Percentiles rank a stretch among this genome's conserved stretches.
Conservation (phyloP, 306 rosid genomes). For the Corylus avellana region DNA sequence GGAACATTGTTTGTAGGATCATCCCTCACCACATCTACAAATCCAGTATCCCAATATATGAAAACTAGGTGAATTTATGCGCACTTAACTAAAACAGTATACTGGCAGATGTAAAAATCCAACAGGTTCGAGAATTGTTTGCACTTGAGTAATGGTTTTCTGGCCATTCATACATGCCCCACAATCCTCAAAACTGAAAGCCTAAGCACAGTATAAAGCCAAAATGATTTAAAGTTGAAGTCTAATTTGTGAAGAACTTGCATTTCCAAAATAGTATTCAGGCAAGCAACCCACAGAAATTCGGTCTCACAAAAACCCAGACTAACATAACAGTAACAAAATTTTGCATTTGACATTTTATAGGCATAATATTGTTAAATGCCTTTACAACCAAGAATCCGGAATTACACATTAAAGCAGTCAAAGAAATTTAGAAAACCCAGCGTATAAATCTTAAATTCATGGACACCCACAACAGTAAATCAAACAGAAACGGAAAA, state of each 20-base stretch:
- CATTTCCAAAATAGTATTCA: background rate
- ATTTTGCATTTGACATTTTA: background rate
- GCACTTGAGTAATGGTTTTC: background rate
- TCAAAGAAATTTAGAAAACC: background rate
- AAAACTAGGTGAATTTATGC: background rate
- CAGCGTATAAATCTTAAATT: background rate
- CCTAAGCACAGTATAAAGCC: background rate
- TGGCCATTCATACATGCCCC: background rate
- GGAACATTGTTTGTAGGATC: conserved; percentile 96
- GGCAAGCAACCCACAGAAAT: background rate
- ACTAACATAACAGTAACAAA: background rate
- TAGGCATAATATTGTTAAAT: background rate
- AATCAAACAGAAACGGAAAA: background rate
- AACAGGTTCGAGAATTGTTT: background rate
- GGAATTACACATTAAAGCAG: background rate
- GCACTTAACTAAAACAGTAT: conserved; percentile 5
- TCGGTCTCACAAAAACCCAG: background rate
- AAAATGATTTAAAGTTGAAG: background rate
- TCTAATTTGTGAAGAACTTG: background rate
- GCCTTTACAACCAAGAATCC: background rate
- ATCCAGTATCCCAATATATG: conserved; percentile 23
- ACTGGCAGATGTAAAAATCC: conserved; percentile 1
- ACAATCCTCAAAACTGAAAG: background rate
- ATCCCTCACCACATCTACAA: conserved; percentile 84
- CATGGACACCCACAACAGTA: background rate